These are phyloP conservation scores for Oldenlandia corymbosa DNA, from an alignment of 257 asterid species.

Conservation along the genomic window DNA sequence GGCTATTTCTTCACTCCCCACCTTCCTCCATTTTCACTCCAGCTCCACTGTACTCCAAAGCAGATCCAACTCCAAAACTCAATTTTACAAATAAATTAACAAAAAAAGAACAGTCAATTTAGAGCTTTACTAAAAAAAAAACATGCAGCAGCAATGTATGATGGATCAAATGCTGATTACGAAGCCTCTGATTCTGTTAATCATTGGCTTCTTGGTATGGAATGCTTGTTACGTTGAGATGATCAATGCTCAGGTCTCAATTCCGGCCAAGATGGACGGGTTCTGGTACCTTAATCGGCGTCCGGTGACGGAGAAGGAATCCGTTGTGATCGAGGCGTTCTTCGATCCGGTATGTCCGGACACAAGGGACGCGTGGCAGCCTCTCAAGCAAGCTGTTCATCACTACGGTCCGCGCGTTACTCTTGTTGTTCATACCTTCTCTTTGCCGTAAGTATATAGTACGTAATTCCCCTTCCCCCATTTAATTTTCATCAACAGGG, in stretches of 20 bases:
- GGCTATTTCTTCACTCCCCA: background rate
- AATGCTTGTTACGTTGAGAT: too few species aligned
- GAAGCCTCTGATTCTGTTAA: background rate
- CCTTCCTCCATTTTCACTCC: too few species aligned
- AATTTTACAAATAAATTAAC: too few species aligned
- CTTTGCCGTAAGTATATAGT: conserved; percentile 54
- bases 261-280: conserved; percentile 54
- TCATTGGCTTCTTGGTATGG: background rate
- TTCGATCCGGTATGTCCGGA: conserved; percentile 94
- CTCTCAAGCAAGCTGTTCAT: conserved; percentile 47
- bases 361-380: conserved; percentile 81
- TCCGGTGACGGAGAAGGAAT: conserved; percentile 13
- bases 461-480: too few species aligned
- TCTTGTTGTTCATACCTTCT: conserved; percentile 53
- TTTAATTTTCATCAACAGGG: background rate
- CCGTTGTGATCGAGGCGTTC: conserved; percentile 69
- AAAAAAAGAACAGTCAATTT: too few species aligned
- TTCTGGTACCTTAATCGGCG: conserved; percentile 54
- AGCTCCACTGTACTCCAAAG: background rate
- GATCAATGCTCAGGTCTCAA: conserved; percentile 23
- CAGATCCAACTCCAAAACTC: too few species aligned
- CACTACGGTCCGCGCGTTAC: conserved; percentile 46
- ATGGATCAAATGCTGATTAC: background rate
- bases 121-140: too few species aligned
- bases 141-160: conserved; percentile 13